Base-by-base conservation (phyloP, 2,329 filamentous ascomycete genomes). In the Hysterium pulicare region DNA sequence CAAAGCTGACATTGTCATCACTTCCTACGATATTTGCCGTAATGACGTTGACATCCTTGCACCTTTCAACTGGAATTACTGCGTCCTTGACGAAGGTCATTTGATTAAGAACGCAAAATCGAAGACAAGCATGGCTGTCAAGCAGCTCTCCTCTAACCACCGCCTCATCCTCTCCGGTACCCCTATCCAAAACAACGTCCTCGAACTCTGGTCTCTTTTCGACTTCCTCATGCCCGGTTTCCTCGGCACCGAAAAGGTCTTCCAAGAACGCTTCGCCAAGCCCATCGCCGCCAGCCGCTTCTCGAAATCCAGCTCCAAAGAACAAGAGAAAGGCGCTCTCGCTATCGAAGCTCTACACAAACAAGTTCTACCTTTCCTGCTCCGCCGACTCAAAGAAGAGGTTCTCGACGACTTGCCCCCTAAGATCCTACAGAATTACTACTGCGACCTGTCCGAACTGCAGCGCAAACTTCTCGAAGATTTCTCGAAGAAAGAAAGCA, bases 221-320 rank as follows among this genome's bases (percentile, higher is more conserved):
- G 93, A 98, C 69, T 98, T 98, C 71, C 75, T 98, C 47, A 98
- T 98, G 93, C 93, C 94, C 3, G 94, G 93, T 2, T 98, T 98
- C 73, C 76, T 98, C 6, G 93, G 93, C 23, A 89, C 85, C 0
- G 93, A 98, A 63, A 95, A 94, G 71, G 89, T 96, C n/a, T 96
- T 96, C 71, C 76, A 94, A 51, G 91, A 96, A 66, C 83, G 90
- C 3, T 96, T 96, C 55, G 90, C 90, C 7, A 95, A 95, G 68
- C 90, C 90, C 1, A 96, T 96, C 55, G 88, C 91, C 1, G 90
- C 90, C 3, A 95, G 89, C 59, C 86, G 94, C 16, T 95, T 90
- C 63, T 91, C 88, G 68, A 98, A 97, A 66, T 95, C 93, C 1
- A 97, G 91, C 1, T 96, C 93, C 0, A 97, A 96, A 61, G 93